phyloP scores from a whole-genome alignment of 352 stramenopile species.

The Pythium sp. region DNA sequence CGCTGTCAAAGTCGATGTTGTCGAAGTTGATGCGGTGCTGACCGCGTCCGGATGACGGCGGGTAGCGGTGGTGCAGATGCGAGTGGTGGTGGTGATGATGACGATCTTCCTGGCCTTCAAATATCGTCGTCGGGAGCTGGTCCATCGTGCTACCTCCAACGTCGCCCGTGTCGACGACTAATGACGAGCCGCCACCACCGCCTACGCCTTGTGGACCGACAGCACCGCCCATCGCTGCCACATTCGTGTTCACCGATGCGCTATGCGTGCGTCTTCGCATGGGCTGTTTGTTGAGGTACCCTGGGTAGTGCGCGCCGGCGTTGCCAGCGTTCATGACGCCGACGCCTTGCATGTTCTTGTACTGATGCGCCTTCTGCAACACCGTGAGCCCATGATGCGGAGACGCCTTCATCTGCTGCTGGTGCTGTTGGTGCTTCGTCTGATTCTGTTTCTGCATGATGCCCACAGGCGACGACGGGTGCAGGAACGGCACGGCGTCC shows the following conservation, averaged over 20 bases:
- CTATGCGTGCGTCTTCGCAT: constrained; percentile 78
- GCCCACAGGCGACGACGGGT: constrained; percentile 47
- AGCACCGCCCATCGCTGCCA: constrained; percentile 3
- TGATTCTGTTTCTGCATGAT: constrained; percentile 48
- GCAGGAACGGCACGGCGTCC: constrained; percentile 70
- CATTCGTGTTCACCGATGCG: constrained; percentile 34
- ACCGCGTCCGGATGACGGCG: constrained; percentile 45
- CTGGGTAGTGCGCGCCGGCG: constrained; percentile 20
- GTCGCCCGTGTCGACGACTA: constrained; percentile 7
- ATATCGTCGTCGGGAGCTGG: constrained; percentile 52
- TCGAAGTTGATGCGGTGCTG: constrained; percentile 60
- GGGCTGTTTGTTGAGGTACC: constrained; percentile 66
- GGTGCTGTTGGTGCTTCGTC: constrained; percentile 23
- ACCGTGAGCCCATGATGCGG: constrained; percentile 32
- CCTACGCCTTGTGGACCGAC: constrained; percentile 20
- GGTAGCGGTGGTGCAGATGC: constrained; percentile 14
- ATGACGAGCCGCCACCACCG: constrained; percentile 1
- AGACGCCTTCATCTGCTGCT: constrained; percentile 16
- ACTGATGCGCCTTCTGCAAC: constrained; percentile 43
- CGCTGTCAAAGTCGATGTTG: constrained; percentile 41
- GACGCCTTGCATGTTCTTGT: constrained; percentile 39
- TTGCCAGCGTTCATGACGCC: constrained; percentile 16
- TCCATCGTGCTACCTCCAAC: constrained; percentile 22
- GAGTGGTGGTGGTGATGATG: constrained; percentile 17
- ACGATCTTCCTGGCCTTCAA: constrained; percentile 37